Evolutionary conservation across 2,329 filamentous ascomycete species (phyloP).

Genomic region (Phoma sp.): DNA sequence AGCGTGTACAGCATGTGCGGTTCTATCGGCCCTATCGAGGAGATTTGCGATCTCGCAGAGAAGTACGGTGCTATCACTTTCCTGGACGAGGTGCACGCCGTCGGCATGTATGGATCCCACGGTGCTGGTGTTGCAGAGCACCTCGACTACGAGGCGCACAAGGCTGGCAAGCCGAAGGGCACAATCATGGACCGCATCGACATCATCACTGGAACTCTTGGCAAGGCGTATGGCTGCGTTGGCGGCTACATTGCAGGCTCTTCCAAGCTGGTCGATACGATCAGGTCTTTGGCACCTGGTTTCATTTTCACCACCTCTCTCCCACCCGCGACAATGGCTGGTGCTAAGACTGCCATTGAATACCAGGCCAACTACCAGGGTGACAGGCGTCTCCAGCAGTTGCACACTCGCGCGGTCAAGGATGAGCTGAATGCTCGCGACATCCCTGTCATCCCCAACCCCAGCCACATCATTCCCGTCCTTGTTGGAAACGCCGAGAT

Average conservation of each 20-base stretch:
- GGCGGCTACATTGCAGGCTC: slow-evolving; percentile 97
- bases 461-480: slow-evolving; percentile 92
- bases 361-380: slow-evolving; percentile 87
- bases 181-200: slow-evolving; percentile 96
- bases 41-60: slow-evolving; percentile 93
- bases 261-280: slow-evolving; percentile 83
- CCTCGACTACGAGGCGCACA: slow-evolving; percentile 88
- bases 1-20: slow-evolving; percentile 99
- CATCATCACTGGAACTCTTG: slow-evolving; percentile 96
- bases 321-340: slow-evolving; percentile 95
- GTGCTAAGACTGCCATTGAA: slow-evolving; percentile 87
- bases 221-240: slow-evolving; percentile 97
- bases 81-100: slow-evolving; percentile 96
- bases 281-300: slow-evolving; percentile 91
- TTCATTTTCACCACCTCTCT: slow-evolving; percentile 99
- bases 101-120: slow-evolving; percentile 97
- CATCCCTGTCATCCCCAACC: slow-evolving; percentile 97
- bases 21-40: slow-evolving; percentile 92
- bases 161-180: slow-evolving; percentile 73
- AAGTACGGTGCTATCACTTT: slow-evolving; percentile 99
- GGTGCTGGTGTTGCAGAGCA: slow-evolving; percentile 97
- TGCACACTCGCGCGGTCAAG: slow-evolving; percentile 95
- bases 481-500: slow-evolving; percentile 93
- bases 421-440: slow-evolving; percentile 76
- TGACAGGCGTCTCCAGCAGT: slow-evolving; percentile 89